Percentiles rank a stretch among this genome's conserved stretches.
phyloP scores from a whole-genome alignment of 2,329 filamentous ascomycete genomes.

The Elsinoe batatas region DNA sequence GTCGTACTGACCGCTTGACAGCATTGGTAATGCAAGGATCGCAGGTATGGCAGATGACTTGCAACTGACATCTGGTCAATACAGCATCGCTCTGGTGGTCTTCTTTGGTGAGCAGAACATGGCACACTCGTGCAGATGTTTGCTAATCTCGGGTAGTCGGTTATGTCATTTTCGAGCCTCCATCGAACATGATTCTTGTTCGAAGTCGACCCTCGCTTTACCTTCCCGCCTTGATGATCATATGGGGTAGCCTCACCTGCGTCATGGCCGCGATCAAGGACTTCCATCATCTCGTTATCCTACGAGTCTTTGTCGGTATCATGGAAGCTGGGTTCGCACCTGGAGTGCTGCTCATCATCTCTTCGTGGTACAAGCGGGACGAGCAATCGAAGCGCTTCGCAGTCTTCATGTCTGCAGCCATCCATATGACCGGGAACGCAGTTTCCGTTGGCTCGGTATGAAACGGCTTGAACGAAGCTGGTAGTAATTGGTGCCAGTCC shows the following conservation, averaged over 20 bases:
- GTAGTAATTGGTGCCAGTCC: constrained; percentile 41
- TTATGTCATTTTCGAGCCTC: constrained; percentile 46
- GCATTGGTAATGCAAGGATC: constrained; percentile 43
- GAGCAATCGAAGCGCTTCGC: constrained; percentile 49
- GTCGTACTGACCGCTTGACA: constrained; percentile 13
- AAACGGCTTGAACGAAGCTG: constrained; percentile 36
- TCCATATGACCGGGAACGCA: constrained; percentile 42
- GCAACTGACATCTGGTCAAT: constrained; percentile 38
- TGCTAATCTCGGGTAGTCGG: constrained; percentile 21
- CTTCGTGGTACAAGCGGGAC: constrained; percentile 49
- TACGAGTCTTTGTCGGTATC: constrained; percentile 47
- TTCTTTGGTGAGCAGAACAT: constrained; percentile 33
- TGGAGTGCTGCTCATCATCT: constrained; percentile 45
- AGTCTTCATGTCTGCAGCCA: constrained; percentile 49
- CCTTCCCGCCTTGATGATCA: constrained; percentile 42
- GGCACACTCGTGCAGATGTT: background rate
- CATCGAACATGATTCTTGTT: constrained; percentile 45
- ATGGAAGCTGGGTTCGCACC: constrained; percentile 48
- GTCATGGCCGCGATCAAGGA: constrained; percentile 42
- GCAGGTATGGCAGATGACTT: constrained; percentile 42
- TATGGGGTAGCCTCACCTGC: constrained; percentile 44
- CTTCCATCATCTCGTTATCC: constrained; percentile 40
- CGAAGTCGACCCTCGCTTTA: constrained; percentile 42
- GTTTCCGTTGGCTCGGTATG: constrained; percentile 22
- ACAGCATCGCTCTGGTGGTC: constrained; percentile 42